These are phyloP conservation scores for Acidomyces sp. DNA, from an alignment of 495 filamentous ascomycete genomes.

Conservation along the genomic window DNA sequence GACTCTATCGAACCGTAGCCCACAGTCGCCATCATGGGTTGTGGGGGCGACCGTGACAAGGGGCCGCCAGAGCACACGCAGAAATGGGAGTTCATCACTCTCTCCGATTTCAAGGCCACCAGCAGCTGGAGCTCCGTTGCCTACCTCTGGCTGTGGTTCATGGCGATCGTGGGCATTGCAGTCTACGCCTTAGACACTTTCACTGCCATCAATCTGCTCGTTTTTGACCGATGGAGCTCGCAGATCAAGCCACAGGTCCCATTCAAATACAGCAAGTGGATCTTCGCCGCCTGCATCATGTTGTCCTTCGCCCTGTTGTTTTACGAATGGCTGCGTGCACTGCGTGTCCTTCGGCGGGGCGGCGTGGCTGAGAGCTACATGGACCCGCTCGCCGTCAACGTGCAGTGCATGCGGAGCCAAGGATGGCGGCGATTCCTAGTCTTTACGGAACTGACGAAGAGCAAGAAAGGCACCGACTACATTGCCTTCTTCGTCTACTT, in stretches of 20 bases:
- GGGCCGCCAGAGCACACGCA: slow-evolving; percentile 59
- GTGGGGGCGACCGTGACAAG: slow-evolving; percentile 57
- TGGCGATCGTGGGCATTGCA: slow-evolving; percentile 62
- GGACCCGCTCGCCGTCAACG: slow-evolving; percentile 66
- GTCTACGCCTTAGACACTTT: slow-evolving; percentile 86
- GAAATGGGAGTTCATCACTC: slow-evolving; percentile 90
- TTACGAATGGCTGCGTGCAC: slow-evolving; percentile 64
- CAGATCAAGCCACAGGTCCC: slow-evolving; percentile 56
- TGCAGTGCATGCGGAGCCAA: slow-evolving; percentile 61
- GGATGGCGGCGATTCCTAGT: slow-evolving; percentile 84
- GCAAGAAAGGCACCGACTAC: slow-evolving; percentile 81
- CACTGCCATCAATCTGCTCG: slow-evolving; percentile 79
- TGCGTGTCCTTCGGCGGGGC: slow-evolving; percentile 64
- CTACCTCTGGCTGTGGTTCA: slow-evolving; percentile 71
- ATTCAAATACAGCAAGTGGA: slow-evolving; percentile 65
- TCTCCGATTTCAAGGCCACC: slow-evolving; percentile 73
- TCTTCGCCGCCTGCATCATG: slow-evolving; percentile 82
- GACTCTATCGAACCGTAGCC: too few relatives aligned
- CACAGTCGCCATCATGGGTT: slow-evolving; percentile 30
- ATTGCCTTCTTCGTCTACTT: slow-evolving; percentile 89
- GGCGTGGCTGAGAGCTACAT: slow-evolving; percentile 86
- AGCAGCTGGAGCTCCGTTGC: slow-evolving; percentile 66
- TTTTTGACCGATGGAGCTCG: slow-evolving; percentile 52
- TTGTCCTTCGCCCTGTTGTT: slow-evolving; percentile 64
- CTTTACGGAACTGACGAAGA: slow-evolving; percentile 82